Evolutionary conservation across 2,329 filamentous ascomycete species (phyloP).

Genomic region (Drechslerella stenobrocha): DNA sequence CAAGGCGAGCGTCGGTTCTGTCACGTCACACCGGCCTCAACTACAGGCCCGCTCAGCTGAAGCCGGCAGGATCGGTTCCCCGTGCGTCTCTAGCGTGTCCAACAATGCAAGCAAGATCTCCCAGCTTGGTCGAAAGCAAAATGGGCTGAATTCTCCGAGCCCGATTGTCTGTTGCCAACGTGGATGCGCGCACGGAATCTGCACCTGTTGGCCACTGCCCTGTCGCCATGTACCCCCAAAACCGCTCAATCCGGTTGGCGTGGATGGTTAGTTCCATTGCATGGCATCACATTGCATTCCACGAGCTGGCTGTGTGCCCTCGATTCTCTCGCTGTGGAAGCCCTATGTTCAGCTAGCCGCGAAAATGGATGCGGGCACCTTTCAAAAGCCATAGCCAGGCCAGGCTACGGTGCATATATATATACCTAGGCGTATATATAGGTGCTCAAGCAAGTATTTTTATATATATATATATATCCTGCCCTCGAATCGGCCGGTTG

Average conservation of each 20-base stretch:
- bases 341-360: background rate
- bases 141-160: conserved; percentile 26
- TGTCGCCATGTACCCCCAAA: conserved; percentile 10
- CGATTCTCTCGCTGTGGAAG: background rate
- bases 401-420: too few species aligned
- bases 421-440: too few species aligned
- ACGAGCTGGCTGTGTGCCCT: conserved; percentile 2
- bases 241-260: background rate
- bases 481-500: too few species aligned
- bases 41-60: too few species aligned
- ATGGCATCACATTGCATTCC: conserved; percentile 24
- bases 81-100: background rate
- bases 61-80: conserved; percentile 2
- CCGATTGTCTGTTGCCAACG: background rate
- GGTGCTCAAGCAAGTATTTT: too few species aligned
- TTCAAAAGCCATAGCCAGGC: background rate
- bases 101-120: background rate
- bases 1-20: too few species aligned
- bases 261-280: conserved; percentile 4
- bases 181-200: background rate
- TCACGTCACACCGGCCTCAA: too few species aligned
- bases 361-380: conserved; percentile 1
- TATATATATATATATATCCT: too few species aligned
- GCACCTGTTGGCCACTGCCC: conserved; percentile 4
- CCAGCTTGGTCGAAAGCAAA: background rate